A percentile compares a stretch with the other conserved stretches of the same genome.
Evolutionary conservation across 305 asterid species (phyloP).

Genomic region (Lippia alba): DNA sequence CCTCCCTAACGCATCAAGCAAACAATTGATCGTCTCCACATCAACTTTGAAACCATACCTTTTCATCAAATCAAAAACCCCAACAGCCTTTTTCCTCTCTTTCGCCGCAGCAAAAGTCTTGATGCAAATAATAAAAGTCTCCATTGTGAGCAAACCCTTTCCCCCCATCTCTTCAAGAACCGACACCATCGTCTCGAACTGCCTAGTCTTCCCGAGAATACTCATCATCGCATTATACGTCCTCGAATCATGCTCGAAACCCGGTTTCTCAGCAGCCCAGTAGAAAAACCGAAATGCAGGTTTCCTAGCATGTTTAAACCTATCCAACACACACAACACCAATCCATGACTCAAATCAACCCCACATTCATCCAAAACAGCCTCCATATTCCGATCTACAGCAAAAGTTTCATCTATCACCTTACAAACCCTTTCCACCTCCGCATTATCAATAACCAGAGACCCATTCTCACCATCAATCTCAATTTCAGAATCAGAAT

Average conservation of each 20-base stretch:
- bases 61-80: conserved; percentile 81
- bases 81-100: conserved; percentile 82
- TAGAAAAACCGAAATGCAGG: conserved; percentile 88
- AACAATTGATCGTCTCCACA: conserved; percentile 68
- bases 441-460: conserved; percentile 47
- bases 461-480: conserved; percentile 41
- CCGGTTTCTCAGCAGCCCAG: conserved; percentile 72
- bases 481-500: conserved; percentile 52
- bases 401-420: conserved; percentile 83
- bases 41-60: conserved; percentile 65
- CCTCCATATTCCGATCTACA: conserved; percentile 90
- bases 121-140: conserved; percentile 64
- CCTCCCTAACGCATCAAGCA: conserved; percentile 84
- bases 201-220: conserved; percentile 80
- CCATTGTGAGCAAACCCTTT: conserved; percentile 69
- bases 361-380: conserved; percentile 77
- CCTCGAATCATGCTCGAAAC: conserved; percentile 65
- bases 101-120: conserved; percentile 83
- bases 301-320: conserved; percentile 88
- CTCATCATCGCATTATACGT: conserved; percentile 75
- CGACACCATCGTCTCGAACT: conserved; percentile 87
- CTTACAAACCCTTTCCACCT: conserved; percentile 77
- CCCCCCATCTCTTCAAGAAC: conserved; percentile 88
- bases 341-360: conserved; percentile 64
- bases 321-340: conserved; percentile 73